Percentiles rank a stretch among this genome's conserved stretches.
Evolutionary conservation across 305 asterid genomes (phyloP).

Genomic region (Salvia sclarea): DNA sequence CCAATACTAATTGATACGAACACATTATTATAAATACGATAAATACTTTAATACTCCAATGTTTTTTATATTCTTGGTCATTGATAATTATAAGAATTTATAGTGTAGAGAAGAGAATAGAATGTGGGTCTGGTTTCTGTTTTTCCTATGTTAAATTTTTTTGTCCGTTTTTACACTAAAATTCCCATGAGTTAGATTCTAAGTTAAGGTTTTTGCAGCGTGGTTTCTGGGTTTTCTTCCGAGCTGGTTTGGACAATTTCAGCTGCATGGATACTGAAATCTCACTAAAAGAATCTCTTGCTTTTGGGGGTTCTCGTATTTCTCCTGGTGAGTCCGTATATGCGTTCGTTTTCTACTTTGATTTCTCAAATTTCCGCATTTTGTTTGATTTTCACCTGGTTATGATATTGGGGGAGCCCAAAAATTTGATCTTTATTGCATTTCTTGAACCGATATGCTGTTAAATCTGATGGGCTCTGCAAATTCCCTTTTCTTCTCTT

Average conservation of each 20-base stretch:
- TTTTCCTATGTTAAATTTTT: constrained; percentile 11
- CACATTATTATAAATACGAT: not conserved
- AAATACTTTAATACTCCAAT: not conserved
- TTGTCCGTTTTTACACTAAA: constrained; percentile 21
- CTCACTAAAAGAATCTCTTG: constrained; percentile 26
- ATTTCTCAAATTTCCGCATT: constrained; percentile 32
- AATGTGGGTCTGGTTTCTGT: constrained; percentile 45
- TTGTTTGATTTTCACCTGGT: constrained; percentile 33
- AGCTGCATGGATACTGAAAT: constrained; percentile 50
- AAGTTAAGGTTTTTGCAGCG: constrained; percentile 33
- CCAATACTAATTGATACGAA: constrained; percentile 14
- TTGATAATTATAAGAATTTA: not conserved
- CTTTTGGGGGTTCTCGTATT: constrained; percentile 34
- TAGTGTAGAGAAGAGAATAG: constrained; percentile 20
- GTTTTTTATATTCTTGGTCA: not conserved
- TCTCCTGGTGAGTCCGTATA: constrained; percentile 35
- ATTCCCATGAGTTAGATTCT: constrained; percentile 33
- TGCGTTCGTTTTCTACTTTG: constrained; percentile 11
- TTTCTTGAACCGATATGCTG: constrained; percentile 24
- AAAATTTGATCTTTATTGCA: constrained; percentile 29
- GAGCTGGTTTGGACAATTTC: constrained; percentile 28
- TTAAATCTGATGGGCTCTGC: constrained; percentile 35
- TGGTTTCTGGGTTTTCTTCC: constrained; percentile 38
- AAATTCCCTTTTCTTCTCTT: not conserved
- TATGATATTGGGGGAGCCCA: constrained; percentile 17